These are phyloP conservation scores for Mycogone perniciosa DNA, from an alignment of 2,329 filamentous ascomycete species.

Conservation along the genomic window DNA sequence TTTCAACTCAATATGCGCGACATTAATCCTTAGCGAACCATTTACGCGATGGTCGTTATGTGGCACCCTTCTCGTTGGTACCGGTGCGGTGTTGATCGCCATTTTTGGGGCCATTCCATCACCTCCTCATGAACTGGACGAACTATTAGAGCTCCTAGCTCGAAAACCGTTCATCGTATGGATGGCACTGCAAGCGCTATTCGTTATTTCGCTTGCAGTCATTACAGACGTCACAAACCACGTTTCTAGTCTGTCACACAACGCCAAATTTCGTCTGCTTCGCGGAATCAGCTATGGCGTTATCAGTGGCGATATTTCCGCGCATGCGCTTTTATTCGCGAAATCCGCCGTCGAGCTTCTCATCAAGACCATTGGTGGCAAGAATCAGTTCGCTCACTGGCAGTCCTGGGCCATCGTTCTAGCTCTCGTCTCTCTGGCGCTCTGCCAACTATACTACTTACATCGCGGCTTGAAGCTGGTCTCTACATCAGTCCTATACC, in stretches of 20 bases:
- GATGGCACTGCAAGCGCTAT: constrained; percentile 73
- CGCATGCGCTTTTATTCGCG: constrained; percentile 85
- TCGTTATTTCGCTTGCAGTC: constrained; percentile 64
- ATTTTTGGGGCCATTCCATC: constrained; percentile 91
- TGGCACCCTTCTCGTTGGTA: constrained; percentile 81
- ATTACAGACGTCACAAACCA: constrained; percentile 51
- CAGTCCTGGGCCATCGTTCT: constrained; percentile 89
- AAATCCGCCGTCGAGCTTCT: constrained; percentile 95
- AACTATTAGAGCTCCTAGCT: constrained; percentile 70
- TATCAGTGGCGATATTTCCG: constrained; percentile 87
- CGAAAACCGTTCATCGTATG: constrained; percentile 75
- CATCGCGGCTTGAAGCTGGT: constrained; percentile 90
- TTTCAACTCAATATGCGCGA: constrained; percentile 97
- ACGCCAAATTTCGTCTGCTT: constrained; percentile 63
- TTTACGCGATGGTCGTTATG: constrained; percentile 91
- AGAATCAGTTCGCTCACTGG: constrained; percentile 93
- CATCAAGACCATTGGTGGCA: constrained; percentile 74
- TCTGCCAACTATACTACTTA: constrained; percentile 91
- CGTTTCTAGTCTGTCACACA: constrained; percentile 49
- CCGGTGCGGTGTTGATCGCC: constrained; percentile 84
- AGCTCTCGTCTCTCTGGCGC: constrained; percentile 70
- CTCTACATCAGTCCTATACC: constrained; percentile 92
- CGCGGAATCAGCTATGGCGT: constrained; percentile 83
- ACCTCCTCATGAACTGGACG: constrained; percentile 78
- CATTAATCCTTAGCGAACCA: constrained; percentile 82